phyloP scores from a whole-genome alignment of 2,329 filamentous ascomycete genomes.

The Ascochyta pisi region DNA sequence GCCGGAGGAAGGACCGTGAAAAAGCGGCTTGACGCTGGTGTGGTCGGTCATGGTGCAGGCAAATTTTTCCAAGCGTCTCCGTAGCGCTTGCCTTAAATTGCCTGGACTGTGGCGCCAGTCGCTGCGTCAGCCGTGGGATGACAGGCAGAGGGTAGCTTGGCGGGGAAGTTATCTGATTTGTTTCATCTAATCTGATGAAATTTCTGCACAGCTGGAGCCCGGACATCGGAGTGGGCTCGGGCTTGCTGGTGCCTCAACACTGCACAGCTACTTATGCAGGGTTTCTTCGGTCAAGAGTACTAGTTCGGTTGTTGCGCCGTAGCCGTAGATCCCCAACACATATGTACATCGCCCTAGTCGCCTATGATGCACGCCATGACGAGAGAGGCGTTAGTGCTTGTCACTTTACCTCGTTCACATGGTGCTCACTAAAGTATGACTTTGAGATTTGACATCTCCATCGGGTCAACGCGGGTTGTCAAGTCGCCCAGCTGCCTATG shows the following conservation, averaged over 20 bases:
- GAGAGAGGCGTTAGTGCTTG: constrained; percentile 28
- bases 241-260: constrained; percentile 16
- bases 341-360: constrained; percentile 18
- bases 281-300: constrained; percentile 26
- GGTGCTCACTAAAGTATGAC: constrained; percentile 2
- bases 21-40: constrained; percentile 19
- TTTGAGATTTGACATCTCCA: constrained; percentile 6
- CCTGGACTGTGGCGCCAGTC: constrained; percentile 12
- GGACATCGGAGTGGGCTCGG: constrained; percentile 32
- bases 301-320: constrained; percentile 28
- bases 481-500: neutral
- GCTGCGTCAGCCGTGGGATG: constrained; percentile 30
- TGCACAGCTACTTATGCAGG: constrained; percentile 26
- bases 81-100: constrained; percentile 30
- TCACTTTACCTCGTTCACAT: neutral
- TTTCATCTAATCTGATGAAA: constrained; percentile 41
- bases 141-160: constrained; percentile 23
- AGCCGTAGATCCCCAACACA: constrained; percentile 25
- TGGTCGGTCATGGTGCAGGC: constrained; percentile 32
- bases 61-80: constrained; percentile 39
- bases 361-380: constrained; percentile 28
- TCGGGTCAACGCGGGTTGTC: constrained; percentile 4
- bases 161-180: constrained; percentile 18
- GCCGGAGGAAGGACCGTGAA: constrained; percentile 18
- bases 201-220: constrained; percentile 8